A percentile compares a stretch with the other conserved stretches of the same genome.
These are phyloP conservation scores for Teratosphaeria viscida DNA, from an alignment of 2,329 filamentous ascomycete genomes.

Conservation along the genomic window DNA sequence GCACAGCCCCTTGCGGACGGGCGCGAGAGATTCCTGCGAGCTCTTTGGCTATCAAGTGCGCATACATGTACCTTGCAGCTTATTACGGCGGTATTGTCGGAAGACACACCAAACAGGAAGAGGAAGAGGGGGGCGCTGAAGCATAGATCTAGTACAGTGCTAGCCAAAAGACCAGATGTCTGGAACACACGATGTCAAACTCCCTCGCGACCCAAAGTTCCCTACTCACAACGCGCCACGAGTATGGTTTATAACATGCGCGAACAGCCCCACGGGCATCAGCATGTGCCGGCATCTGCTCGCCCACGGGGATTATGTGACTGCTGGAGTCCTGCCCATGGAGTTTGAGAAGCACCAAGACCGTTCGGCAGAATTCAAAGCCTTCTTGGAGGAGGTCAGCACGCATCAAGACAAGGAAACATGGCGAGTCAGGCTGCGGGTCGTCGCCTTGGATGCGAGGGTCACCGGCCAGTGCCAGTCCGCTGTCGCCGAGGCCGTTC, in stretches of 20 bases:
- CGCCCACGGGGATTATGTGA: constrained; percentile 83
- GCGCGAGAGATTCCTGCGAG: not conserved
- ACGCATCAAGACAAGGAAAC: constrained; percentile 48
- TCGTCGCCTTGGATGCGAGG: constrained; percentile 50
- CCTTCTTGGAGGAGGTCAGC: constrained; percentile 54
- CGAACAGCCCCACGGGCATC: constrained; percentile 74
- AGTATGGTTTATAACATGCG: constrained; percentile 86
- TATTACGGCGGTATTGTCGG: not conserved
- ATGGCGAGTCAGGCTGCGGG: constrained; percentile 67
- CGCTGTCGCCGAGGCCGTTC: constrained; percentile 75
- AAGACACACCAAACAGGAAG: not conserved
- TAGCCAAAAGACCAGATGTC: constrained; percentile 3
- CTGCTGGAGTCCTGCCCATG: constrained; percentile 67
- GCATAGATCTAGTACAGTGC: not conserved
- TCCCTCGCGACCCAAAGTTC: constrained; percentile 39
- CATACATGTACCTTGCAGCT: not conserved
- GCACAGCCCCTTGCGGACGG: not conserved
- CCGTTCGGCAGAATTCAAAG: constrained; percentile 67
- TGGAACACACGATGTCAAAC: constrained; percentile 8
- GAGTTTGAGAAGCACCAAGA: constrained; percentile 62
- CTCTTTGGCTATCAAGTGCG: not conserved
- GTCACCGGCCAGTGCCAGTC: constrained; percentile 65
- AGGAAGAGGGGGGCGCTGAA: not conserved
- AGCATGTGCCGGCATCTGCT: constrained; percentile 72
- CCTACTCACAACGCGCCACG: constrained; percentile 58